Evolutionary conservation across 495 filamentous ascomycete species (phyloP).

Genomic region (Barbatosphaeria neglecta): DNA sequence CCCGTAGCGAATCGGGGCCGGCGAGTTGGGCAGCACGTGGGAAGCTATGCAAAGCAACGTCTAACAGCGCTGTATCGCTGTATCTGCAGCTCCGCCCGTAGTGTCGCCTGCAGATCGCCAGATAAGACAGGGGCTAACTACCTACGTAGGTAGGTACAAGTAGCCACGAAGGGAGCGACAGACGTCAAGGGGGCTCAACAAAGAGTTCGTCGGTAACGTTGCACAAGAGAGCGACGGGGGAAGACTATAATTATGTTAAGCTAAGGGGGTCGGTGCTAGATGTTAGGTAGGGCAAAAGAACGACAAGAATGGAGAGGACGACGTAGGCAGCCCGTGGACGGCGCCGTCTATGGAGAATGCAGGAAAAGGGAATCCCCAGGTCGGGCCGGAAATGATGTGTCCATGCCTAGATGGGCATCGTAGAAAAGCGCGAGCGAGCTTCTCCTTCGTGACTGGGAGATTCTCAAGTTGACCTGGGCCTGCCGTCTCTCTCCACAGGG

Average conservation of each 20-base stretch:
- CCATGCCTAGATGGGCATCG: too few species aligned
- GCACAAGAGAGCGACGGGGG: background rate
- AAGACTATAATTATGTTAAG: background rate
- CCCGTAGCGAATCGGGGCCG: too few species aligned
- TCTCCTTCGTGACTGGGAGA: background rate
- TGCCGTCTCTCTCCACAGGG: too few species aligned
- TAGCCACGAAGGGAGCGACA: background rate
- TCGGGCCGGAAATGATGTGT: background rate
- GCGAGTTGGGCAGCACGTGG: background rate
- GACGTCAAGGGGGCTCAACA: background rate
- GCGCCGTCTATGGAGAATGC: background rate
- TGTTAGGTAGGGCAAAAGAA: too few species aligned
- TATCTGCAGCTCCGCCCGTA: too few species aligned
- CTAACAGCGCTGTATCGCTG: background rate
- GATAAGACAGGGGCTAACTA: too few species aligned
- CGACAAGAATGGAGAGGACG: background rate
- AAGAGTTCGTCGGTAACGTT: background rate
- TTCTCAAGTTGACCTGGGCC: background rate
- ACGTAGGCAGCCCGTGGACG: background rate
- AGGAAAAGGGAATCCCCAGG: background rate
- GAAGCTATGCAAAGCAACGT: background rate
- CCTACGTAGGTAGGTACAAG: background rate
- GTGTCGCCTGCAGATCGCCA: background rate
- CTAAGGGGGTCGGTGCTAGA: too few species aligned
- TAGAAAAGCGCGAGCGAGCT: background rate